A percentile compares a stretch with the other conserved stretches of the same genome.
Evolutionary conservation across 306 rosid genomes (phyloP).

Genomic region (Quercus robur): DNA sequence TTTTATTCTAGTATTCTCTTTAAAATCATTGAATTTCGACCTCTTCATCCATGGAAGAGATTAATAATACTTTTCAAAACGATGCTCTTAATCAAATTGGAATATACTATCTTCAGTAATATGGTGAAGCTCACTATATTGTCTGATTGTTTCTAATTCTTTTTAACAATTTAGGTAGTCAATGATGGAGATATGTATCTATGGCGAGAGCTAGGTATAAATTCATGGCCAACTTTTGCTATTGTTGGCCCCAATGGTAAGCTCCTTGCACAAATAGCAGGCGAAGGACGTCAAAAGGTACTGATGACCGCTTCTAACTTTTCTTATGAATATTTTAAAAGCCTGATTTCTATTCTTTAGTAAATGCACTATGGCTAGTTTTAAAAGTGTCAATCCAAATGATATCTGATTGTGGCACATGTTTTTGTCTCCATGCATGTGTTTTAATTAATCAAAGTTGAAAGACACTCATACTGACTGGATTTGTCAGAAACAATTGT

Average conservation of each 20-base stretch:
- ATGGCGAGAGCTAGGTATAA: constrained; percentile 89
- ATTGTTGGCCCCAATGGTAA: constrained; percentile 79
- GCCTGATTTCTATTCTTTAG: neutral
- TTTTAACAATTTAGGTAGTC: constrained; percentile 59
- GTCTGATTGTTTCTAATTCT: neutral
- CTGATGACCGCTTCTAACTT: constrained; percentile 9
- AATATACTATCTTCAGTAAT: neutral
- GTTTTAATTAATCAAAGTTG: neutral
- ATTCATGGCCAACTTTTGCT: constrained; percentile 98
- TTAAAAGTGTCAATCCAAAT: neutral
- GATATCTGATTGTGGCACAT: neutral
- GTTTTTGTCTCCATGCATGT: neutral
- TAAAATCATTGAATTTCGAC: neutral
- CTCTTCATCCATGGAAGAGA: neutral
- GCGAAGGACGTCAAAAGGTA: constrained; percentile 96
- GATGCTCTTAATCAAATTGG: neutral
- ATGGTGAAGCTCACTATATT: neutral
- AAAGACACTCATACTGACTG: neutral
- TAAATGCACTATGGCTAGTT: neutral
- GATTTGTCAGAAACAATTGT: neutral
- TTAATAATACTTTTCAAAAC: neutral
- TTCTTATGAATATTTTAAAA: neutral
- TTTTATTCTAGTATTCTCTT: neutral
- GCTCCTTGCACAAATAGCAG: constrained; percentile 85
- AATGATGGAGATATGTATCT: constrained; percentile 94